These are phyloP conservation scores for Carex kokanica DNA, from an alignment of 176 grass and related monocot species.

Conservation along the genomic window DNA sequence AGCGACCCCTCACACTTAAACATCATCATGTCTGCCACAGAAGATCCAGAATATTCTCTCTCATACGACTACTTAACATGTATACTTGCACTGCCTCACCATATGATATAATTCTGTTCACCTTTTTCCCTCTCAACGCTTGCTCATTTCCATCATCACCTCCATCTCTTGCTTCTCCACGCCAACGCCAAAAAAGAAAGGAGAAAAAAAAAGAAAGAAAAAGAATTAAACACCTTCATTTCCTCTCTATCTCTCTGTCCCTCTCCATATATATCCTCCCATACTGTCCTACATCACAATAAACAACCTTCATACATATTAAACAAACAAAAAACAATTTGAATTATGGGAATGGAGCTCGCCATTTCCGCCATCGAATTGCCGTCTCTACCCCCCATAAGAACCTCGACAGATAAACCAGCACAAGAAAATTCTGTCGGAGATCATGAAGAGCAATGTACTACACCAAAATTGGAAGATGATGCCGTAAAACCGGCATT, in stretches of 20 bases:
- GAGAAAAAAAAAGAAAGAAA: background rate
- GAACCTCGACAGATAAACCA: background rate
- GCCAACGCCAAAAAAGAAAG: conserved; percentile 12
- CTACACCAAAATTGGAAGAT: conserved; percentile 47
- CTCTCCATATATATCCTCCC: conserved; percentile 7
- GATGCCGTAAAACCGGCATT: conserved; percentile 23
- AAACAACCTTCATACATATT: background rate
- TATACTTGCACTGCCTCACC: conserved; percentile 38
- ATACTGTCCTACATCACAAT: conserved; percentile 4
- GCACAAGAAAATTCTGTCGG: background rate
- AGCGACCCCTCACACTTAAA: background rate
- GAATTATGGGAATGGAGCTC: conserved; percentile 54
- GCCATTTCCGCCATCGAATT: conserved; percentile 31
- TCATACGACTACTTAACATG: conserved; percentile 53
- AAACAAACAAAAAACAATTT: background rate
- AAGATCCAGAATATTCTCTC: conserved; percentile 6
- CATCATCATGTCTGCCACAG: background rate
- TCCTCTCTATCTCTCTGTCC: background rate
- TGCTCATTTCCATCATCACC: conserved; percentile 44
- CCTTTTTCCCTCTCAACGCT: conserved; percentile 38
- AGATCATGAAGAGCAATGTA: conserved; percentile 25
- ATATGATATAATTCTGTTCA: conserved; percentile 71
- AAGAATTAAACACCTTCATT: conserved; percentile 1
- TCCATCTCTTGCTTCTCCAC: conserved; percentile 46
- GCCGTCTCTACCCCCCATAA: conserved; percentile 41